Base-by-base conservation (phyloP, 371 early-diverging fungal genomes). In the Rhizomucor miehei region DNA sequence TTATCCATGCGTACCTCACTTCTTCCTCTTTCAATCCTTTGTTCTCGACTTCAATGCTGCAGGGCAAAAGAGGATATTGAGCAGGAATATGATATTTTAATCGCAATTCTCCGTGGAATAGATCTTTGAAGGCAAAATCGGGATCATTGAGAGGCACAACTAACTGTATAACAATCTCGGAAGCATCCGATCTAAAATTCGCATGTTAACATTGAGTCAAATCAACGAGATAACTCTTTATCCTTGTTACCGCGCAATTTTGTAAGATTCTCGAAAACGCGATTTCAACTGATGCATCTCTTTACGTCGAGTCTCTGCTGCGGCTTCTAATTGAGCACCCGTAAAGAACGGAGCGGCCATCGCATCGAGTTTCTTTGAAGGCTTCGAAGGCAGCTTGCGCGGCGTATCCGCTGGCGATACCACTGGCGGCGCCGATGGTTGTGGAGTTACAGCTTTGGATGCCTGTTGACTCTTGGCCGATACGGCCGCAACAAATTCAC, bases 1-100 rank as follows among this genome's bases (percentile, higher is more conserved):
- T 50, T 19, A 50, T 16, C 48, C 12, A 6, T 49, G 46, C 43
- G 41, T 71, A 71, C 73, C 62, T 73, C 34, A 65, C 65, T 38
- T 68, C 52, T 63, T 73, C 75, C 9, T 57, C 50, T 14, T 73
- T 76, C n/a, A 79, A 48, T 3, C 67, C 61, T 23, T 66, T 72
- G 21, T 67, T 71, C 34, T 71, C 77, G 11, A 81, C 51, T 24
- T 77, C 78, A 53, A 84, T 71, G 2, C 61, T 57, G 52, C 82
- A 78, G 0, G 79, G 70, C 14, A 75, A 61, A 4, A 81, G 53
- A 41, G 84, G 84, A 44, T 80, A 84, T 16, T 62, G 29, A 23
- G 20, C 52, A 5, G 84, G 84, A 20, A 84, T 48, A 34, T 65
- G 48, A 25, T 75, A 84, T 52, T 66, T 66, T 19, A 73, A 48